Evolutionary conservation across 805 yeast genomes (phyloP), one percentile per base, ranked within the genome.

Genomic region (Yamadazyma phyllophila): DNA sequence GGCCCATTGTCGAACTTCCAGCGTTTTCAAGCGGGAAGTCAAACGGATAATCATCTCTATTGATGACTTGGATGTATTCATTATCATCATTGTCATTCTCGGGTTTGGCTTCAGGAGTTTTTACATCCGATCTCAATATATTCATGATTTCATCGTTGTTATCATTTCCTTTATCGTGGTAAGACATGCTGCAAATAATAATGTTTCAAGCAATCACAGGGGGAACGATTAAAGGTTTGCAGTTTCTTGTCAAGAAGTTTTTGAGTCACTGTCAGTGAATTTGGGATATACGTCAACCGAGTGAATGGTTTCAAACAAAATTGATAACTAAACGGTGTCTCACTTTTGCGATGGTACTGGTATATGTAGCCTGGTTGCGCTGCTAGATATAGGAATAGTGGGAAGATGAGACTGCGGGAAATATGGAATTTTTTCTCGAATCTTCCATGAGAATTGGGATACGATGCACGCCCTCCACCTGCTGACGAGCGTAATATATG

Each of bases 21-120:
- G 38, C 13, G 15, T 30, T 36, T 9, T 36, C 40, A 26, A 35
- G 43, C 10, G 43, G 20, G 15, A 48, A 32, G 13, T 45, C 47
- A 31, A 48, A 47, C 8, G 46, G 46, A 36, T 47, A 43, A 16
- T 44, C 47, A 31, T 46, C 51, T 39, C 55, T 44, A 32, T 46
- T 41, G 4, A 51, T 51, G 11, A 51, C 51, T 38, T 51, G 52
- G 13, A 51, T 51, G 17, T 51, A 52, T 13, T 51, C 52, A 12
- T 43, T 26, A 14, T 49, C 49, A 13, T 43, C 46, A 12, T 39
- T 20, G 9, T 36, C 41, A 6, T 43, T 26, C 12, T 35, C 35
- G 8, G 44, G 17, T 17, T 34, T 35, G 8, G 26, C 7, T 9
- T 15, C 7, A 14, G 20, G 27, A n/a, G 12, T 14, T 24, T 37